A percentile compares a stretch with the other conserved stretches of the same genome.
phyloP scores from a whole-genome alignment of 73 alveolate genomes.

The Vitrella brassicaformis region DNA sequence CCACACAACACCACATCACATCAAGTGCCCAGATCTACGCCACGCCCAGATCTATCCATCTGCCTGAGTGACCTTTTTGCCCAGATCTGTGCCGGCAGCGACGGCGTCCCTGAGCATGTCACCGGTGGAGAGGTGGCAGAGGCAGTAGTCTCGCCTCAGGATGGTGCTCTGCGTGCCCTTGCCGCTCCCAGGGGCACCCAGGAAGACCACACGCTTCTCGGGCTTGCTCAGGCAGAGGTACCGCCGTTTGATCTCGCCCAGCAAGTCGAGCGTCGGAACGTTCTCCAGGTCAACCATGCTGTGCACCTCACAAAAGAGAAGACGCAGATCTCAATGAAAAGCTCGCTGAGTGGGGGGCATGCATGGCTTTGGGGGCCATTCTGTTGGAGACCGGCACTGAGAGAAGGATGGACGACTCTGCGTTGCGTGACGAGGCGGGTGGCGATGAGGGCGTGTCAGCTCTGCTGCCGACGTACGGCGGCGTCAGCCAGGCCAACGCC shows the following conservation, averaged over 20 bases:
- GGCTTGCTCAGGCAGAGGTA: not conserved
- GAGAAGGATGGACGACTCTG: too few species aligned
- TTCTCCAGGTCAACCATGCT: not conserved
- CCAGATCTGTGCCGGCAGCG: conserved; percentile 48
- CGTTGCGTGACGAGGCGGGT: too few species aligned
- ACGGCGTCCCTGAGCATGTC: conserved; percentile 62
- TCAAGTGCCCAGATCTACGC: not conserved
- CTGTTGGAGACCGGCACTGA: too few species aligned
- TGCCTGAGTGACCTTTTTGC: conserved; percentile 24
- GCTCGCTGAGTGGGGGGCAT: too few species aligned
- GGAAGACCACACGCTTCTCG: conserved; percentile 5
- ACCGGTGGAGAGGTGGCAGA: conserved; percentile 62
- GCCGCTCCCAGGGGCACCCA: conserved; percentile 67
- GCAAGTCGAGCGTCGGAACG: not conserved
- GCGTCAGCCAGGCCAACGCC: too few species aligned
- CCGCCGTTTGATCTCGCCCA: not conserved
- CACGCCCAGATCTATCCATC: not conserved
- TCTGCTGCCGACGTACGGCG: too few species aligned
- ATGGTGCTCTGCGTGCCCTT: conserved; percentile 61
- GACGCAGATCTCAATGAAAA: too few species aligned
- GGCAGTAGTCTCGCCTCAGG: conserved; percentile 45
- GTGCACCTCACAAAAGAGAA: too few species aligned
- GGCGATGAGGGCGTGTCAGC: too few species aligned
- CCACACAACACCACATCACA: not conserved
- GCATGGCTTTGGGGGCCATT: too few species aligned